Conservation (phyloP, 768 basidiomycete genomes). For the Lactarius quietus region DNA sequence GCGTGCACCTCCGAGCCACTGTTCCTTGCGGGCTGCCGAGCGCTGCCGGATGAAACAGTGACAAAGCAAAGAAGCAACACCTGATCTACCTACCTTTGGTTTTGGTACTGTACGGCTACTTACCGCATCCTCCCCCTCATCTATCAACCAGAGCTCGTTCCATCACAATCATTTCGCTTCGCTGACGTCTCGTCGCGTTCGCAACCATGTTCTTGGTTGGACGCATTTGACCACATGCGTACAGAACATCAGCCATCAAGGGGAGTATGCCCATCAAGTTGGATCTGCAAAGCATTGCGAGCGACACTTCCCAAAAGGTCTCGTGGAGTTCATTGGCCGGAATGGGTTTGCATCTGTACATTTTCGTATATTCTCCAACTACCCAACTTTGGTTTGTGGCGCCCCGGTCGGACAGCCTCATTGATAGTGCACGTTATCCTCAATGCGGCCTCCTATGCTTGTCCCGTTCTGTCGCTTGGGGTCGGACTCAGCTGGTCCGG, state of each 20-base stretch:
- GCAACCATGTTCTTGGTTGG: neutral
- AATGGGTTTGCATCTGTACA: constrained; percentile 21
- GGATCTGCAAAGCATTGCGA: constrained; percentile 14
- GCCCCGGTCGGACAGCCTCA: constrained; percentile 13
- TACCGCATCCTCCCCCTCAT: neutral
- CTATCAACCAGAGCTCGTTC: neutral
- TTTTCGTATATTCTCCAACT: constrained; percentile 13
- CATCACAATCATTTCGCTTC: constrained; percentile 5
- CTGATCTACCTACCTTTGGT: constrained; percentile 11
- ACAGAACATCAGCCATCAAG: neutral
- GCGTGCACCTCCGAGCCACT: constrained; percentile 18
- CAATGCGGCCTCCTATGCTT: neutral
- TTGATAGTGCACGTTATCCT: neutral
- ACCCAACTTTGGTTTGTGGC: constrained; percentile 15
- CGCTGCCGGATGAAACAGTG: constrained; percentile 1
- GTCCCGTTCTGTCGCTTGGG: constrained; percentile 5
- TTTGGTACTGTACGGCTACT: neutral
- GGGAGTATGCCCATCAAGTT: constrained; percentile 1
- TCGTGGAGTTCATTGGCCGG: constrained; percentile 8
- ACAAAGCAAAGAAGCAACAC: constrained; percentile 21
- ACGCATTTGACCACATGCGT: constrained; percentile 1
- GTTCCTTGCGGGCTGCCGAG: constrained; percentile 10
- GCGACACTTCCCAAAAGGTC: constrained; percentile 19
- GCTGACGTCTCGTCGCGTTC: constrained; percentile 1
- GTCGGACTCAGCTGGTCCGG: constrained; percentile 3